Conservation (phyloP, 2,329 filamentous ascomycete genomes). For the Xylariaceae sp. region DNA sequence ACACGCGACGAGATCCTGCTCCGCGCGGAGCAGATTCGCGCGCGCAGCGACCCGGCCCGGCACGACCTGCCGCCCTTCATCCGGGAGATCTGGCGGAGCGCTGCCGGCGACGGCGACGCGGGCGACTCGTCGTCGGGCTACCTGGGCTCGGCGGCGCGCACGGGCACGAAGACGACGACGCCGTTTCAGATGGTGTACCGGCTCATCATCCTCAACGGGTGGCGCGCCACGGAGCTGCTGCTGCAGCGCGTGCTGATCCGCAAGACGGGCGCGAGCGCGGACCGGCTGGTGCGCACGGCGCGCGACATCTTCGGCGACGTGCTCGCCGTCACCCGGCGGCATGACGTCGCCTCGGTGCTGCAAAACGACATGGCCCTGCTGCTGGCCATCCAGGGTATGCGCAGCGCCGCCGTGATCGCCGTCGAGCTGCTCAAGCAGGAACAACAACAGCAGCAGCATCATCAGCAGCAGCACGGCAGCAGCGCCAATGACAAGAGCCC, state of each 20-base stretch:
- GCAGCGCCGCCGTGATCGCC: conserved; percentile 27
- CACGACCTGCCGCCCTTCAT: conserved; percentile 19
- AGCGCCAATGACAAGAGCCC: conserved; percentile 16
- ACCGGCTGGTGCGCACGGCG: conserved; percentile 23
- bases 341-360: conserved; percentile 22
- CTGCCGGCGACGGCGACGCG: conserved; percentile 12
- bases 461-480: not conserved
- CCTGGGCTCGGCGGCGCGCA: not conserved
- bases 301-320: conserved; percentile 25
- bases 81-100: conserved; percentile 13
- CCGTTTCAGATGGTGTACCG: conserved; percentile 19
- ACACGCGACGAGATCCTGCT: conserved; percentile 23
- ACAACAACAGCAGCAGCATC: conserved; percentile 20
- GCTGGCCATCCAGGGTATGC: conserved; percentile 24
- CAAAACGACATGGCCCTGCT: conserved; percentile 22
- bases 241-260: conserved; percentile 27
- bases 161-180: conserved; percentile 5
- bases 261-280: conserved; percentile 24
- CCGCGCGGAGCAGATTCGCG: conserved; percentile 17
- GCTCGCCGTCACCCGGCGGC: conserved; percentile 22
- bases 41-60: conserved; percentile 17
- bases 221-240: conserved; percentile 23
- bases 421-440: conserved; percentile 29
- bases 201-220: conserved; percentile 16
- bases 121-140: not conserved